A percentile compares a stretch with the other conserved stretches of the same genome.
phyloP scores from a whole-genome alignment of 768 basidiomycete genomes.

The Hortiboletus campestris region DNA sequence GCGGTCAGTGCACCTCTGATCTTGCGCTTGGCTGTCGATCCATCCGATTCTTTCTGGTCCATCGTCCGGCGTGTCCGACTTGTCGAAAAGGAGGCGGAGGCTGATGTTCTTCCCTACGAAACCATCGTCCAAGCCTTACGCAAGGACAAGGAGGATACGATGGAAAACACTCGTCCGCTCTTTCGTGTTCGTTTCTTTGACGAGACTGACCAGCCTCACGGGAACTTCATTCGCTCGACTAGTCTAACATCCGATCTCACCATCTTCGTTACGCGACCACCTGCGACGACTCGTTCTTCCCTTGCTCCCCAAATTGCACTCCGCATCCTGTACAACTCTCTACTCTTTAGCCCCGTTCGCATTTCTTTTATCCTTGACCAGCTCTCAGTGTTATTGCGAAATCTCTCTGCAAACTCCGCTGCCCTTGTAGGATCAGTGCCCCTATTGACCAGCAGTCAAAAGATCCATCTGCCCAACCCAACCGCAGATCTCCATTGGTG shows the following conservation, averaged over 20 bases:
- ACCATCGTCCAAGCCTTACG: conserved; percentile 65
- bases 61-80: conserved; percentile 84
- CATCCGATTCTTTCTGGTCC: conserved; percentile 85
- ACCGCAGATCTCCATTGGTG: conserved; percentile 93
- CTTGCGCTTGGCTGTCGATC: conserved; percentile 78
- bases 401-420: conserved; percentile 65
- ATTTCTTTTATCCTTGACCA: conserved; percentile 83
- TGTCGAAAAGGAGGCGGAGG: conserved; percentile 78
- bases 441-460: conserved; percentile 71
- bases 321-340: conserved; percentile 89
- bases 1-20: conserved; percentile 75
- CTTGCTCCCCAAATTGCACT: conserved; percentile 75
- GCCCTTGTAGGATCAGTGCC: conserved; percentile 77
- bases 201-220: conserved; percentile 73
- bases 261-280: conserved; percentile 77
- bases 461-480: conserved; percentile 73
- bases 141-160: conserved; percentile 59
- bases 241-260: conserved; percentile 90
- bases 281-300: conserved; percentile 63
- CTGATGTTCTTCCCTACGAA: conserved; percentile 81
- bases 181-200: conserved; percentile 98
- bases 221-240: conserved; percentile 75
- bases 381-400: conserved; percentile 73
- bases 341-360: conserved; percentile 80
- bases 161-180: conserved; percentile 54